Conservation (phyloP, 2,329 filamentous ascomycete species). For the Fusarium burgessii region DNA sequence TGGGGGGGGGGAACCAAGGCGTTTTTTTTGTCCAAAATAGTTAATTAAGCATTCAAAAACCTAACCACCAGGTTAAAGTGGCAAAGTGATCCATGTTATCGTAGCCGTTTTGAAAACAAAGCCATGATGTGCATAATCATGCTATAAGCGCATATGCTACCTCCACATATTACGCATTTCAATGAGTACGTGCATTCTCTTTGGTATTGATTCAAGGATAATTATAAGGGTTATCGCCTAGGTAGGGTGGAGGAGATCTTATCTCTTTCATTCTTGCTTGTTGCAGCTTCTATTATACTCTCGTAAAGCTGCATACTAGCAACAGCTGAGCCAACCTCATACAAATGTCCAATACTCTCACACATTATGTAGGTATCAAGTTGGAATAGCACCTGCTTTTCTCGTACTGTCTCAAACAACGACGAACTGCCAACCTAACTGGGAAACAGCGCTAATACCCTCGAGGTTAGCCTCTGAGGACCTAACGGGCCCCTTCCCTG, state of each 20-base stretch:
- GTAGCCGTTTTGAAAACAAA: background rate
- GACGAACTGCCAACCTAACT: constrained; percentile 24
- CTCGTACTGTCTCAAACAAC: constrained; percentile 14
- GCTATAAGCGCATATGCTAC: background rate
- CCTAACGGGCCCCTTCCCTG: constrained; percentile 23
- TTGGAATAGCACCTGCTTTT: constrained; percentile 15
- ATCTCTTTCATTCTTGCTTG: background rate
- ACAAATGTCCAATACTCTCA: background rate
- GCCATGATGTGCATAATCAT: background rate
- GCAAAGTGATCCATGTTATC: background rate
- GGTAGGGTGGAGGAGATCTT: background rate
- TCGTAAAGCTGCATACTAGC: background rate
- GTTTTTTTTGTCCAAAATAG: background rate
- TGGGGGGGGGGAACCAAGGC: background rate
- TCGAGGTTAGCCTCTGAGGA: constrained; percentile 4
- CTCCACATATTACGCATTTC: background rate
- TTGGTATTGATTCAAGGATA: background rate
- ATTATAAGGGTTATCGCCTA: background rate
- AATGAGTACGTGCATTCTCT: background rate
- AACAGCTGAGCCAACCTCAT: background rate
- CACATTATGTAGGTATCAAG: background rate
- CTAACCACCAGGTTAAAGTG: background rate
- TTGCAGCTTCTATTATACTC: background rate
- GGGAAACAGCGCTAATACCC: constrained; percentile 7
- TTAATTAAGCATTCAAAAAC: background rate